Evolutionary conservation across 1,284 basidiomycete genomes (phyloP).

Genomic region (Cronartium ribicola): DNA sequence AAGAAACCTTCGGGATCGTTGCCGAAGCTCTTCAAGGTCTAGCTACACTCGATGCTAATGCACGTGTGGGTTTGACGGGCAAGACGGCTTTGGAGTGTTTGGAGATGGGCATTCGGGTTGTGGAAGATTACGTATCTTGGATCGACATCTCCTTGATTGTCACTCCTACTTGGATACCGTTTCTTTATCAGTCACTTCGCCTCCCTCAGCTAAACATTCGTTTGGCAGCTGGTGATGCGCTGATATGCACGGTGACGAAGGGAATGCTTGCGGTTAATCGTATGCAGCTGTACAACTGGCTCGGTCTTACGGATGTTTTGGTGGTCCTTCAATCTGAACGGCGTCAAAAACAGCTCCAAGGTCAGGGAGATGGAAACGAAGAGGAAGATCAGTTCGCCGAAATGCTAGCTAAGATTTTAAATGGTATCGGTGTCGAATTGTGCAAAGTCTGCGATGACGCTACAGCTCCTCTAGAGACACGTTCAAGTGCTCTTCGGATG

Average conservation of each 20-base stretch:
- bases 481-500: slow-evolving; percentile 65
- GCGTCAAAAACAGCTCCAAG: slow-evolving; percentile 64
- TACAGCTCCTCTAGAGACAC: slow-evolving; percentile 52
- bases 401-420: slow-evolving; percentile 77
- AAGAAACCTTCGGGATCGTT: slow-evolving; percentile 77
- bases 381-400: slow-evolving; percentile 78
- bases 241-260: slow-evolving; percentile 79
- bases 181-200: slow-evolving; percentile 81
- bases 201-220: slow-evolving; percentile 63
- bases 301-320: slow-evolving; percentile 78
- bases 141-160: slow-evolving; percentile 95
- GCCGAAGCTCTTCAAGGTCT: slow-evolving; percentile 59
- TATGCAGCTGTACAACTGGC: slow-evolving; percentile 79
- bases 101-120: slow-evolving; percentile 81
- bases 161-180: slow-evolving; percentile 77
- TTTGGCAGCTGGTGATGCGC: slow-evolving; percentile 71
- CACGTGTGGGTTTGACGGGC: slow-evolving; percentile 39
- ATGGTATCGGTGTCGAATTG: slow-evolving; percentile 76
- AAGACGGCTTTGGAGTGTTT: slow-evolving; percentile 67
- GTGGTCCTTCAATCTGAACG: slow-evolving; percentile 66
- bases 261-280: slow-evolving; percentile 91
- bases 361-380: slow-evolving; percentile 53
- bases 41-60: slow-evolving; percentile 12
- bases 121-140: slow-evolving; percentile 95
- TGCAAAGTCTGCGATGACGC: slow-evolving; percentile 70